Base-by-base conservation (phyloP, 2,329 filamentous ascomycete genomes). In the Colletotrichum sansevieriae region DNA sequence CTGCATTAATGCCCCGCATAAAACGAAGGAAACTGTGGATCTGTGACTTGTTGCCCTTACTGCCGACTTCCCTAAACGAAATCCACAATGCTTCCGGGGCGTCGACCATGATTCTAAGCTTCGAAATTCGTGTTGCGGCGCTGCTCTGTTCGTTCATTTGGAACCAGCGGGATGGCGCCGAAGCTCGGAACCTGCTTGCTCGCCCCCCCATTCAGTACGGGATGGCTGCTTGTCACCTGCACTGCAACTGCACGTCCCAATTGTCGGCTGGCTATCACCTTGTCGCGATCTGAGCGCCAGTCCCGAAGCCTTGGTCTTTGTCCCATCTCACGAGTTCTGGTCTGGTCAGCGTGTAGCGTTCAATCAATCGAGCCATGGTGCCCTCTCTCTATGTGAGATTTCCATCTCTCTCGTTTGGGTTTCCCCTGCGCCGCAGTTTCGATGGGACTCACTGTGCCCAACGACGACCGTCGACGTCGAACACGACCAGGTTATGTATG, bases 221-320 rank as follows among this genome's bases (percentile, higher is more conserved):
- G 22, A 22, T 11, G 29, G 18, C 29, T 25, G 25, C 25, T 25
- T 43, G 15, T 43, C 20, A 43, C 35, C 37, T 22, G 54, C 54
- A 56, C 18, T 29, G 54, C 22, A 41, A 56, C 54, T 33, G 37
- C 37, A 29, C 37, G 54, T 39, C 37, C 54, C 54, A 56, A 43
- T 12, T 25, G 37, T 41, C 4, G 35, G 18, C 35, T 18, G 54
- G 22, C 37, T 59, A 39, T 39, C 25, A 54, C 39, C 54, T 20
- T 52, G 39, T 41, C 46, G 41, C 52, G 54, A 59, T 68, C 65
- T 57, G 65, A 68, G 52, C 65, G 35, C 37, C 60, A 39, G 25
- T 47, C 60, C 63, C 63, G 56, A 69, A 55, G 49, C 56, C 63
- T 51, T 69, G 56, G 62, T 67, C 66, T 55, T 41, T 66, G 55